These are phyloP conservation scores for Cystobasidium pallidum DNA, from an alignment of 1,284 basidiomycete species.

Conservation along the genomic window DNA sequence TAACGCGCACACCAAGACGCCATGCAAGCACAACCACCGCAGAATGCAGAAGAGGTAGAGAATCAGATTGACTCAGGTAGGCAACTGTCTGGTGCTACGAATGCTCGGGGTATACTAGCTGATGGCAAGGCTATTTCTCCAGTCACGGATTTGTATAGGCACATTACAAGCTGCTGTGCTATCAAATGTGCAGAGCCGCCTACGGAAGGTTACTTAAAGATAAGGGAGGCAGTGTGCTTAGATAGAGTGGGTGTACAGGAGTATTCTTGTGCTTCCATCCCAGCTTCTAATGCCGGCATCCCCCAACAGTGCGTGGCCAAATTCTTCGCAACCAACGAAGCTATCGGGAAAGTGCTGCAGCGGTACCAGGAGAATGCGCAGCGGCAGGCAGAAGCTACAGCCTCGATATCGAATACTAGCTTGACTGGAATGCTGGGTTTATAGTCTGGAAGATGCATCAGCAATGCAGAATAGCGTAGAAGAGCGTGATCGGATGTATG, in stretches of 20 bases:
- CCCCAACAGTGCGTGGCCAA: constrained; percentile 19
- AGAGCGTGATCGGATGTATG: background rate
- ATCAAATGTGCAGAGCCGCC: constrained; percentile 29
- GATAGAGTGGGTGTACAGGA: constrained; percentile 16
- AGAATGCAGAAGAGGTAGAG: constrained; percentile 20
- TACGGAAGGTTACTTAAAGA: constrained; percentile 23
- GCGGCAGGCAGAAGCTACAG: constrained; percentile 17
- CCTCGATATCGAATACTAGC: constrained; percentile 9
- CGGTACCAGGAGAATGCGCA: constrained; percentile 30
- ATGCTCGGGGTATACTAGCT: background rate
- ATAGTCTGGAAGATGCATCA: background rate
- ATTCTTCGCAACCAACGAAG: constrained; percentile 18
- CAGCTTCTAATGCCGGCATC: background rate
- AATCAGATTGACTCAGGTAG: constrained; percentile 24
- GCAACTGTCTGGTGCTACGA: background rate
- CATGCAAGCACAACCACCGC: constrained; percentile 31
- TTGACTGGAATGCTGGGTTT: constrained; percentile 22
- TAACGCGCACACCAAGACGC: background rate
- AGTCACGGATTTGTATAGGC: constrained; percentile 36
- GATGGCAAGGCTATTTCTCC: background rate
- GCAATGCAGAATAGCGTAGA: background rate
- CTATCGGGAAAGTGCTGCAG: constrained; percentile 21
- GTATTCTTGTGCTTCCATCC: background rate
- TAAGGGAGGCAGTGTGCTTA: constrained; percentile 22
- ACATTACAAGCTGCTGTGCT: constrained; percentile 21